Percentiles rank a stretch among this genome's conserved stretches.
phyloP scores from a whole-genome alignment of 768 basidiomycete genomes.

The Suillus paluster region DNA sequence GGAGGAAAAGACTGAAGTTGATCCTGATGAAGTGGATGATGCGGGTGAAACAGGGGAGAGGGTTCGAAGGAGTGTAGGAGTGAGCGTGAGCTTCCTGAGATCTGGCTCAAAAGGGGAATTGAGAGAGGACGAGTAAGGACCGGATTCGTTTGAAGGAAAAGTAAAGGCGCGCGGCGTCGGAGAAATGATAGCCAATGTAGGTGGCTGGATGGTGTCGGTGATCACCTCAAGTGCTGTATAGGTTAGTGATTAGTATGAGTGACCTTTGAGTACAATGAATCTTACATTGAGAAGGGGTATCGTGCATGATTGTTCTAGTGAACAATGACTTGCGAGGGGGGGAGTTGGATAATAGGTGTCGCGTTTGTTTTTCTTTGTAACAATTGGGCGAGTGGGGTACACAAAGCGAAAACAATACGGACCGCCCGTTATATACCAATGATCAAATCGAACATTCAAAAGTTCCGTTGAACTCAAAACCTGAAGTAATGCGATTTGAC shows the following conservation, averaged over 20 bases:
- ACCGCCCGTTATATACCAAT: conserved; percentile 57
- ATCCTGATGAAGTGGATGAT: conserved; percentile 38
- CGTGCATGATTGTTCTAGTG: conserved; percentile 66
- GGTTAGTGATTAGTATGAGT: conserved; percentile 22
- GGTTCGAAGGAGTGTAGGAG: conserved; percentile 45
- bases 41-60: conserved; percentile 44
- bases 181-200: conserved; percentile 58
- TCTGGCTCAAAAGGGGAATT: conserved; percentile 77
- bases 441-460: conserved; percentile 35
- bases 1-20: conserved; percentile 46
- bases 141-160: conserved; percentile 49
- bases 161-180: conserved; percentile 61
- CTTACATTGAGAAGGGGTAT: conserved; percentile 61
- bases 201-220: conserved; percentile 61
- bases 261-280: not conserved
- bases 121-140: conserved; percentile 70
- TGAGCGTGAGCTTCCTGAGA: conserved; percentile 50
- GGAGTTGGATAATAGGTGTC: conserved; percentile 46
- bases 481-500: conserved; percentile 25
- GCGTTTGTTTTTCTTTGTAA: conserved; percentile 59
- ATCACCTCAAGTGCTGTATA: conserved; percentile 73
- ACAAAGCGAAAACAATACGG: conserved; percentile 60
- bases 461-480: conserved; percentile 40
- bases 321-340: conserved; percentile 40
- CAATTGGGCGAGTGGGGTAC: conserved; percentile 72